Percentiles rank a stretch among this genome's conserved stretches.
Conservation (phyloP, 768 basidiomycete genomes). For the Podaxis carcinomalis region DNA sequence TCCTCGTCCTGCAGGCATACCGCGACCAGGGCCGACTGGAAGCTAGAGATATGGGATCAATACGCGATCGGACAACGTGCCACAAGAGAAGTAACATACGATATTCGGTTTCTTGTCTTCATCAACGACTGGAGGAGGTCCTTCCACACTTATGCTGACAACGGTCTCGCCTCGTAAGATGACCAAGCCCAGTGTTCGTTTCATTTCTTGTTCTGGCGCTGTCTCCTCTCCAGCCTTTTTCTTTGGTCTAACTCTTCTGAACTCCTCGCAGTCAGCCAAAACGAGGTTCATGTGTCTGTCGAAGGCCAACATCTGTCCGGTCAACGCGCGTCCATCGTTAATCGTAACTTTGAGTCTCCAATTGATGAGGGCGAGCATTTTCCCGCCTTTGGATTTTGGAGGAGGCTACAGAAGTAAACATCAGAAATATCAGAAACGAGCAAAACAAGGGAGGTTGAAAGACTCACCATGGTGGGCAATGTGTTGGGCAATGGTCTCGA, state of each 20-base stretch:
- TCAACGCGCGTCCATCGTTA: conserved; percentile 93
- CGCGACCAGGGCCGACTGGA: conserved; percentile 86
- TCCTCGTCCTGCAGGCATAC: conserved; percentile 94
- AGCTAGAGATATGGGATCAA: conserved; percentile 43
- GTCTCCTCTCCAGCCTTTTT: conserved; percentile 83
- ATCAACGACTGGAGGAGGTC: conserved; percentile 86
- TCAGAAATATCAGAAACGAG: conserved; percentile 12
- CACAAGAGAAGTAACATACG: conserved; percentile 34
- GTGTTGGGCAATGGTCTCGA: conserved; percentile 14
- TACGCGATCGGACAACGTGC: conserved; percentile 6
- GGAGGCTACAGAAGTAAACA: conserved; percentile 57
- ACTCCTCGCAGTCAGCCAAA: conserved; percentile 97
- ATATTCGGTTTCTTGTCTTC: conserved; percentile 79
- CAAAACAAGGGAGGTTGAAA: neutral
- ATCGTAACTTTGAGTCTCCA: conserved; percentile 97
- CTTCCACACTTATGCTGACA: conserved; percentile 92
- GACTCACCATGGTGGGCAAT: conserved; percentile 54
- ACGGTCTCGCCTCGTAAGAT: conserved; percentile 96
- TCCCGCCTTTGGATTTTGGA: conserved; percentile 96
- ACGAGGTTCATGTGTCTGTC: conserved; percentile 99
- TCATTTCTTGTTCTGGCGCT: conserved; percentile 86
- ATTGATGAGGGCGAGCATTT: conserved; percentile 97
- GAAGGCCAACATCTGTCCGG: conserved; percentile 99
- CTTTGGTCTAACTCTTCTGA: conserved; percentile 87
- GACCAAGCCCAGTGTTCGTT: conserved; percentile 92